Conservation (phyloP, 2,329 filamentous ascomycete species). For the Clonostachys rosea region DNA sequence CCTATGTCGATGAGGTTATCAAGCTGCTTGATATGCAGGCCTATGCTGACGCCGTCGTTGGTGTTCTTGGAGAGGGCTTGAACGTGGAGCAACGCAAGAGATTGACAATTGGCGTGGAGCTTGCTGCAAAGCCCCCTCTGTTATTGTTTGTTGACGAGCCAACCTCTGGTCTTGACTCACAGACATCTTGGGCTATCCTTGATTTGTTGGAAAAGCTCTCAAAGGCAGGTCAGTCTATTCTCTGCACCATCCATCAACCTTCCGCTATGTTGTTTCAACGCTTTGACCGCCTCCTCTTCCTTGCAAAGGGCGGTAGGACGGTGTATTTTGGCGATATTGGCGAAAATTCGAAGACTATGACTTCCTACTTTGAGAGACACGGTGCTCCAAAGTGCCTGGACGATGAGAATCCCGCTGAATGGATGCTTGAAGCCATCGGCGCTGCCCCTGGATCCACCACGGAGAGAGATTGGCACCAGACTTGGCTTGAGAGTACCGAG, state of each 20-base stretch:
- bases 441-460: constrained; percentile 39
- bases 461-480: constrained; percentile 62
- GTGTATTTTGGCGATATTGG: constrained; percentile 65
- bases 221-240: constrained; percentile 38
- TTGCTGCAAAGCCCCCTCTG: constrained; percentile 47
- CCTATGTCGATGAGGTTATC: constrained; percentile 63
- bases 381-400: constrained; percentile 49
- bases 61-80: constrained; percentile 51
- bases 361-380: constrained; percentile 57
- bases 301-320: constrained; percentile 55
- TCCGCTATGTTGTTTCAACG: constrained; percentile 40
- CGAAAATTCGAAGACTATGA: constrained; percentile 45
- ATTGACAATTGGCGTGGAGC: constrained; percentile 52
- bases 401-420: constrained; percentile 65
- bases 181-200: constrained; percentile 55
- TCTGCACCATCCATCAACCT: constrained; percentile 47
- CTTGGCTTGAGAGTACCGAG: constrained; percentile 48
- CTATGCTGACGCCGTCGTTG: constrained; percentile 58
- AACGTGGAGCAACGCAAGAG: constrained; percentile 56
- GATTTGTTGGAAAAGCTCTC: constrained; percentile 55
- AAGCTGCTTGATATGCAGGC: constrained; percentile 58
- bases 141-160: constrained; percentile 56
- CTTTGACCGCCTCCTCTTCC: constrained; percentile 55
- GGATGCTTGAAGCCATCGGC: constrained; percentile 53
- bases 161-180: constrained; percentile 52